phyloP scores from a whole-genome alignment of 106 monocot species.

The Phalaenopsis aphrodite region DNA sequence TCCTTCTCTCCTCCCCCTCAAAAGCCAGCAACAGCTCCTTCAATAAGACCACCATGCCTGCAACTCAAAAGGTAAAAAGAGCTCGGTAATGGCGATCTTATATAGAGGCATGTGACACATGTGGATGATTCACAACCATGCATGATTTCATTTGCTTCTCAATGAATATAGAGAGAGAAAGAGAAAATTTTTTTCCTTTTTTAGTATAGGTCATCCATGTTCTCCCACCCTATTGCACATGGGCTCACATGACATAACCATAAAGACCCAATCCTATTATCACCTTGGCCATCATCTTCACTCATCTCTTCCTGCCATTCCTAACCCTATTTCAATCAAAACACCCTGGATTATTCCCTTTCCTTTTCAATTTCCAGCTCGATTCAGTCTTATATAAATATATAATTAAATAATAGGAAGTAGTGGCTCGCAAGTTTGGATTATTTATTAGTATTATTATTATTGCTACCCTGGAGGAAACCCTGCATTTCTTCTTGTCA shows the following conservation, averaged over 20 bases:
- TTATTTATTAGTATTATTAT: background rate
- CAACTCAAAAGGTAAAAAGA: background rate
- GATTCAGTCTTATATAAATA: background rate
- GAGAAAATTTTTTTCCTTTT: background rate
- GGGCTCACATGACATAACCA: constrained; percentile 11
- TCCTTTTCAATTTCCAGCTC: background rate
- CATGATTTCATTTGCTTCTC: background rate
- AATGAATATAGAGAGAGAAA: background rate
- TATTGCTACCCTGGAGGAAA: background rate
- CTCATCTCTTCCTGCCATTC: background rate
- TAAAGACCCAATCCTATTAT: background rate
- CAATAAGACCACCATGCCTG: background rate
- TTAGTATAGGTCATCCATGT: constrained; percentile 13
- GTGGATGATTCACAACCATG: constrained; percentile 2
- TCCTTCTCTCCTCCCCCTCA: background rate
- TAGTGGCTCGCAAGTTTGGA: background rate
- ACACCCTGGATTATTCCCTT: constrained; percentile 19
- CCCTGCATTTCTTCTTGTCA: background rate
- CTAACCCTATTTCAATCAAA: constrained; percentile 8
- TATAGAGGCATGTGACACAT: background rate
- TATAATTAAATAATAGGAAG: background rate
- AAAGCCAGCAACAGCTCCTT: background rate
- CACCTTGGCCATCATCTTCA: background rate
- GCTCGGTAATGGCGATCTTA: background rate
- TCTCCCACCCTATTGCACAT: constrained; percentile 8